Conservation (phyloP, 768 basidiomycete genomes). For the Boletus bicolor region DNA sequence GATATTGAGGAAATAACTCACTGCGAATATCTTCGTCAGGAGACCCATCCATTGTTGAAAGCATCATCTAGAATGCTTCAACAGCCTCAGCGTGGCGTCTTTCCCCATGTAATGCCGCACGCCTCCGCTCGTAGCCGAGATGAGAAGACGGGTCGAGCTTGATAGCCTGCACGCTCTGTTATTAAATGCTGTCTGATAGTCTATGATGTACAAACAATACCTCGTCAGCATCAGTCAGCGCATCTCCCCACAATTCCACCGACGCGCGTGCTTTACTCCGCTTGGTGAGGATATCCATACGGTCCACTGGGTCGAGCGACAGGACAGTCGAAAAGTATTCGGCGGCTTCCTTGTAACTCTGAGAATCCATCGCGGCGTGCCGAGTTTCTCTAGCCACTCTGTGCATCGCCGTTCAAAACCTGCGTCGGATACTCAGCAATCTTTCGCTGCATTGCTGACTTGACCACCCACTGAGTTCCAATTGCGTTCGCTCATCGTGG, state of each 20-base stretch:
- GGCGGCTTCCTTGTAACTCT: neutral
- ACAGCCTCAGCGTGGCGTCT: too few species aligned
- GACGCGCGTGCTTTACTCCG: neutral
- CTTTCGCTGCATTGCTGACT: accelerated
- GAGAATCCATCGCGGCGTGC: neutral
- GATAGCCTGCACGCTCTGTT: neutral
- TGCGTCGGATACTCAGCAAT: neutral
- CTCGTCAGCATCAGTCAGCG: neutral
- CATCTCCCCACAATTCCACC: neutral
- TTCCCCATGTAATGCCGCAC: too few species aligned
- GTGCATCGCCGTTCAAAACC: conserved; percentile 1
- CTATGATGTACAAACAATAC: neutral
- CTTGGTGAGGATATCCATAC: neutral
- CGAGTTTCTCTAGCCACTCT: neutral
- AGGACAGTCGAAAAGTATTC: neutral
- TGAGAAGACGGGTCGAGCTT: neutral
- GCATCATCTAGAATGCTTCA: too few species aligned
- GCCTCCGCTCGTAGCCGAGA: neutral
- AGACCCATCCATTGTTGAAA: too few species aligned
- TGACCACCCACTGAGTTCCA: conserved; percentile 2
- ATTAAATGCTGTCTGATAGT: neutral
- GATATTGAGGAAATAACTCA: too few species aligned
- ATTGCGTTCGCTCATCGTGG: neutral
- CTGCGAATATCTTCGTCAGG: too few species aligned
- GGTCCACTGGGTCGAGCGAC: neutral